Evolutionary conservation across 768 basidiomycete species (phyloP), one percentile per base, ranked within the genome.

Genomic region (Termitomyces sp.): DNA sequence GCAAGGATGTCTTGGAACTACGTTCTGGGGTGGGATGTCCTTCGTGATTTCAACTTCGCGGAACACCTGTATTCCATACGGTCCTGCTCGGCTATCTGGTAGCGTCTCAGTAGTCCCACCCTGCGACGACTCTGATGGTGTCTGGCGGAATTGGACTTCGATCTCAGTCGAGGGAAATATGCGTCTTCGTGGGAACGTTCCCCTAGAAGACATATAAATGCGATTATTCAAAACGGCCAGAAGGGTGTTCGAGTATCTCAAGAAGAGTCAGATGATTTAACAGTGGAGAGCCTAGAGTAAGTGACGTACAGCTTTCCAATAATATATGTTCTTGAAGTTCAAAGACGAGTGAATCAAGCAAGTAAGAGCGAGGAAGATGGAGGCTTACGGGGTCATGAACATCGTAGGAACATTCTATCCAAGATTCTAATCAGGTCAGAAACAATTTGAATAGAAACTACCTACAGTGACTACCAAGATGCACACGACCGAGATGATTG

Each of bases 221-320:
- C 62, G 62, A 34, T 63, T 63, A 36, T 63, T 63, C 53, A 63
- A 59, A 7, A 63, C 47, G 6, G 62, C 62, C 8, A 63, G 37
- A 5, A 63, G 57, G 14, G 62, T 59, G 40, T 63, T 63, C 10
- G 62, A 63, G 53, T 63, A 63, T 37, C 62, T 63, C 29, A 34
- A 20, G 37, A 48, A 25, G 1, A 3, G 47, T 59, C 11, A 52
- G 17, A 51, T 20, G 45, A 17, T 45, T 20, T 20, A 8, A 10
- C 15, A 57, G 14, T 25, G 49, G 14, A 25, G 20, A 15, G 7
- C 29, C 2, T 15, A 37, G 32, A 45, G 34, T 25, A 8, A 37
- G 29, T 14, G 20, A 48, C 53, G n/a, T 51, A 63, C 62, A 63
- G 31, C 40, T 62, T 63, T 43, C 62, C 62, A 7, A 63, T 53